phyloP scores from a whole-genome alignment of 257 asterid species.

The Knoxia roxburghii region DNA sequence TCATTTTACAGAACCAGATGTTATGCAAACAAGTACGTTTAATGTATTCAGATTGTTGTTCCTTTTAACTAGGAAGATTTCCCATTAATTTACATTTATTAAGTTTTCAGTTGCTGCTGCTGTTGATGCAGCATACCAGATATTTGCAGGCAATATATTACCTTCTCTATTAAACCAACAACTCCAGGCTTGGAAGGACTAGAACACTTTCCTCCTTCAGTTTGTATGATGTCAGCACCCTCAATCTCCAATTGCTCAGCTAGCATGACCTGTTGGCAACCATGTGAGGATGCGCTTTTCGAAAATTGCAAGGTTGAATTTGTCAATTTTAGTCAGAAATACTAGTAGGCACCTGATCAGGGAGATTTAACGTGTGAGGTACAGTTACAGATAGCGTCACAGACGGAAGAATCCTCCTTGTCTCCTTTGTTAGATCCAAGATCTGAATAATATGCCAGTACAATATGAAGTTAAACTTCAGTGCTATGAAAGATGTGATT shows the following conservation, averaged over 20 bases:
- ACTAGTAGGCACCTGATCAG: slow-evolving; percentile 59
- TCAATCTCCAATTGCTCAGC: slow-evolving; percentile 74
- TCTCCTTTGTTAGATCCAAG: slow-evolving; percentile 59
- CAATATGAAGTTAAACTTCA: background rate
- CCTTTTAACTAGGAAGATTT: no score
- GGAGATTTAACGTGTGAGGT: slow-evolving; percentile 88
- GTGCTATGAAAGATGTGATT: background rate
- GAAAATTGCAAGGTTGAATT: background rate
- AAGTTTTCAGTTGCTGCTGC: background rate
- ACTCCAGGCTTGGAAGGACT: slow-evolving; percentile 72
- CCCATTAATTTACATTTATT: no score
- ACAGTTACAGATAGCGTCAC: slow-evolving; percentile 72
- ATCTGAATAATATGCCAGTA: slow-evolving; percentile 42
- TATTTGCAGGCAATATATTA: slow-evolving; percentile 20
- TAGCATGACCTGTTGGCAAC: slow-evolving; percentile 49
- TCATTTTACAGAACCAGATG: no score
- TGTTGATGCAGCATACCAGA: background rate
- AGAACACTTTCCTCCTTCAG: slow-evolving; percentile 84
- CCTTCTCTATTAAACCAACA: slow-evolving; percentile 89
- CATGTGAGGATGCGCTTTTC: background rate
- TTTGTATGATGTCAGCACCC: slow-evolving; percentile 86
- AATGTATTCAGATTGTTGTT: no score
- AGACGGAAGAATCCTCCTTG: slow-evolving; percentile 62
- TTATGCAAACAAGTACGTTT: no score
- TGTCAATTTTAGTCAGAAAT: background rate